Percentiles rank a stretch among this genome's conserved stretches.
Conservation (phyloP, 1,139 yeast species). For the Kurtzmaniella quercitrusa region DNA sequence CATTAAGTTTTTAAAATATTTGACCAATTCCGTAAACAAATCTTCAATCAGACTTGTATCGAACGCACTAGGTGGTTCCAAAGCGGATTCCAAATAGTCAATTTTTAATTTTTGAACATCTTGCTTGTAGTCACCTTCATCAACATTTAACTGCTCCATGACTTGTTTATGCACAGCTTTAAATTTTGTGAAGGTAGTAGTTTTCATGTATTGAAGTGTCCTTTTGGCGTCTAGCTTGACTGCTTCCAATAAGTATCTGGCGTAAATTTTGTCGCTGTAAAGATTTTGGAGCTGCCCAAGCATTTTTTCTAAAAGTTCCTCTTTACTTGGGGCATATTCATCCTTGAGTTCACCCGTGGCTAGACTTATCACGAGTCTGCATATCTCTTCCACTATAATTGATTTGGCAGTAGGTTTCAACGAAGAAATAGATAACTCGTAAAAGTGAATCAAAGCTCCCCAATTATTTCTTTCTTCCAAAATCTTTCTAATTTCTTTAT, state of each 20-base stretch:
- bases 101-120: constrained; percentile 27
- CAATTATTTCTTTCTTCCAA: constrained; percentile 6
- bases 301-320: constrained; percentile 2
- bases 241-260: constrained; percentile 26
- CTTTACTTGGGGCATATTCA: not conserved
- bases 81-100: constrained; percentile 33
- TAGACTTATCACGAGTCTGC: constrained; percentile 11
- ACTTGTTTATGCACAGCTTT: constrained; percentile 28
- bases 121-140: constrained; percentile 19
- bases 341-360: constrained; percentile 9
- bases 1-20: constrained; percentile 14
- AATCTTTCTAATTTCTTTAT: constrained; percentile 3
- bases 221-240: constrained; percentile 24
- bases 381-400: constrained; percentile 13
- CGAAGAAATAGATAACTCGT: constrained; percentile 3
- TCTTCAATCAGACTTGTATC: constrained; percentile 12
- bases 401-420: constrained; percentile 6
- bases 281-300: constrained; percentile 4
- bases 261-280: constrained; percentile 19
- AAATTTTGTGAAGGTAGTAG: constrained; percentile 15
- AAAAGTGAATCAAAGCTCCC: constrained; percentile 10
- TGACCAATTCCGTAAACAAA: constrained; percentile 11
- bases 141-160: constrained; percentile 11
- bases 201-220: constrained; percentile 30
- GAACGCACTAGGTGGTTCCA: constrained; percentile 13